Evolutionary conservation across 345 rosid genomes (phyloP).

Genomic region (Conringia planisiliqua): DNA sequence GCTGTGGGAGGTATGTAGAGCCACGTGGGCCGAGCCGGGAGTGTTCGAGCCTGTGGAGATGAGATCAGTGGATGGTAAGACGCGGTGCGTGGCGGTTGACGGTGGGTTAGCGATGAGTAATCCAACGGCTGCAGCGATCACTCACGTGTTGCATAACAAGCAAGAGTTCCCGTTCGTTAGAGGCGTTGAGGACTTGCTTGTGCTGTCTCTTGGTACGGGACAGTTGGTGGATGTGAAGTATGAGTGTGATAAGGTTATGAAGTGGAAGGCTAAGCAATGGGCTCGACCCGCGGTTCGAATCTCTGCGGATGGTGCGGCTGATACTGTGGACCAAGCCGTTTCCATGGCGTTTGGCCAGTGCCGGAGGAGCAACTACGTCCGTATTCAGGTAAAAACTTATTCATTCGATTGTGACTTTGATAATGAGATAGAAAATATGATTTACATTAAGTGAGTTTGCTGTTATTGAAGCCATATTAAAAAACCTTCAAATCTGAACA

Average conservation of each 20-base stretch:
- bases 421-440: neutral
- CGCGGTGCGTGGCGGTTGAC: constrained; percentile 82
- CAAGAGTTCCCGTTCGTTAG: constrained; percentile 95
- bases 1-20: constrained; percentile 87
- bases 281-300: constrained; percentile 83
- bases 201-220: constrained; percentile 76
- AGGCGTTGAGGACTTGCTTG: constrained; percentile 93
- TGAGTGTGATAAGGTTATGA: constrained; percentile 71
- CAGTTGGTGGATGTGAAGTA: constrained; percentile 71
- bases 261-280: constrained; percentile 87
- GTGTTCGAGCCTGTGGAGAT: constrained; percentile 64
- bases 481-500: too few relatives aligned
- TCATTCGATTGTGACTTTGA: neutral
- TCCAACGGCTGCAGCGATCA: constrained; percentile 90
- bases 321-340: constrained; percentile 86
- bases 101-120: constrained; percentile 90
- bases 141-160: constrained; percentile 94
- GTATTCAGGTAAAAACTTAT: constrained; percentile 69
- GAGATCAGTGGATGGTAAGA: constrained; percentile 74
- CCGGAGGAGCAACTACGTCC: constrained; percentile 66
- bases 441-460: too few relatives aligned
- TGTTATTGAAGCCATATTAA: too few relatives aligned
- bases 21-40: constrained; percentile 85
- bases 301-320: constrained; percentile 74
- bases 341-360: constrained; percentile 89